These are phyloP conservation scores for Sporothrix luriei DNA, from an alignment of 2,329 filamentous ascomycete genomes.

Conservation along the genomic window DNA sequence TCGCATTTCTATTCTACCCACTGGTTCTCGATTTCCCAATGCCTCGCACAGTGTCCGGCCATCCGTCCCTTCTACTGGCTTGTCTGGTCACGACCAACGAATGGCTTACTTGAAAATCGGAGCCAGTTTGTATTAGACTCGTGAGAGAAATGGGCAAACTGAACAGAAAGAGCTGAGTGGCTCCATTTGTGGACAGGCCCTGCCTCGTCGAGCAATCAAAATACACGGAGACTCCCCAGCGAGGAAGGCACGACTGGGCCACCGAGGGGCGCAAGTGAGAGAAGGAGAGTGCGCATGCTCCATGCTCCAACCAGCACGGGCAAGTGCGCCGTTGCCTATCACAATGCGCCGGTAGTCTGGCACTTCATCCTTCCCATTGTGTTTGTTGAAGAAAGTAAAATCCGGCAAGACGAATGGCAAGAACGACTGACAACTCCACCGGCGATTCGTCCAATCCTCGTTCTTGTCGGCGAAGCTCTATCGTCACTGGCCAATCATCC, in stretches of 20 bases:
- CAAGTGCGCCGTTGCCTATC: not conserved
- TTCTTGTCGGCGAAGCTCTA: conserved; percentile 29
- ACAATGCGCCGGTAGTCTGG: conserved; percentile 9
- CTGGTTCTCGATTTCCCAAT: conserved; percentile 18
- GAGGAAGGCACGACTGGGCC: conserved; percentile 21
- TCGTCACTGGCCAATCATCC: conserved; percentile 40
- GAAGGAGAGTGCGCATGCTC: not conserved
- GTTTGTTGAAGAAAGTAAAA: conserved; percentile 21
- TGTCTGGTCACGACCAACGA: conserved; percentile 17
- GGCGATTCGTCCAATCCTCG: conserved; percentile 39
- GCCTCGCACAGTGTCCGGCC: not conserved
- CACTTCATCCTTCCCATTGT: not conserved
- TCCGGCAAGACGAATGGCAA: conserved; percentile 23
- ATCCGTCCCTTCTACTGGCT: conserved; percentile 18
- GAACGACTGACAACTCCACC: conserved; percentile 39
- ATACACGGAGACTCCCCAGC: not conserved
- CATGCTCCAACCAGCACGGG: conserved; percentile 15
- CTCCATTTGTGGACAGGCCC: conserved; percentile 22
- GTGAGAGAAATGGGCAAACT: conserved; percentile 4
- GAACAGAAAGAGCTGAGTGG: conserved; percentile 28
- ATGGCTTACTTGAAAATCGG: conserved; percentile 4
- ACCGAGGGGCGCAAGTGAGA: conserved; percentile 6
- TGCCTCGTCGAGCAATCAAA: conserved; percentile 28
- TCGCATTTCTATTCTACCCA: not conserved
- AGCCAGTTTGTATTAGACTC: conserved; percentile 7